Percentiles rank a stretch among this genome's conserved stretches.
These are phyloP conservation scores for Candida sanyiensis DNA, from an alignment of 805 yeast genomes.

Conservation along the genomic window DNA sequence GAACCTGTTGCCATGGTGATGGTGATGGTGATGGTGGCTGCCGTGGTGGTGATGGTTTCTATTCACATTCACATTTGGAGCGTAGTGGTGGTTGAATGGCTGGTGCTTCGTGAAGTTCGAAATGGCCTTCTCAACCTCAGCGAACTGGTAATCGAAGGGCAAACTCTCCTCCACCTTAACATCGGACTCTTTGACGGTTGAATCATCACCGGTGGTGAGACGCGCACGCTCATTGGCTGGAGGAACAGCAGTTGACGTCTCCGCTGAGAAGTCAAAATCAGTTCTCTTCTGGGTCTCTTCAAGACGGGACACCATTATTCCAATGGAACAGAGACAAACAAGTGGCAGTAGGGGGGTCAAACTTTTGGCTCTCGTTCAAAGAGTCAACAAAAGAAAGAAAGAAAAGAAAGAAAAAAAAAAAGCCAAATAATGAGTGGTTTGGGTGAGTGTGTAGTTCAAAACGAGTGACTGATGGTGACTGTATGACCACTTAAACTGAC, in stretches of 20 bases:
- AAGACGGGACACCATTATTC: too few species aligned
- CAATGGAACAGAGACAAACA: too few species aligned
- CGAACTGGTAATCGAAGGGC: constrained; percentile 23
- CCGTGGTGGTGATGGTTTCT: constrained; percentile 12
- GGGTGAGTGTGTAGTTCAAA: too few species aligned
- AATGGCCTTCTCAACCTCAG: constrained; percentile 27
- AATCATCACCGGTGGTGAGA: not conserved
- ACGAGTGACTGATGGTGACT: too few species aligned
- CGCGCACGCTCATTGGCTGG: not conserved
- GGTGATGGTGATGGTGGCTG: constrained; percentile 10
- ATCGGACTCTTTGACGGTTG: not conserved
- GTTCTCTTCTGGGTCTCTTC: too few species aligned
- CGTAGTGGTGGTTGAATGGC: constrained; percentile 28
- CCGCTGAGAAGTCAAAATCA: too few species aligned
- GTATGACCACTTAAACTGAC: too few species aligned
- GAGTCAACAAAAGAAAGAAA: too few species aligned
- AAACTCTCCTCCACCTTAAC: constrained; percentile 15
- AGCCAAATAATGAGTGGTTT: too few species aligned
- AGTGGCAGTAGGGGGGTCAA: too few species aligned
- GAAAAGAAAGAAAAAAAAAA: too few species aligned
- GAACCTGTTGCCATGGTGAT: constrained; percentile 9
- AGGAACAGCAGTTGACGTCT: not conserved
- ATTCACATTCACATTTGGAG: constrained; percentile 25
- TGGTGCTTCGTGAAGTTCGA: constrained; percentile 27
- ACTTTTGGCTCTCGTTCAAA: too few species aligned